Percentiles rank a stretch among this genome's conserved stretches.
These are phyloP conservation scores for Sphagnum magellanicum DNA, from an alignment of 228 moss, liverwort and hornwort genomes.

Conservation along the genomic window DNA sequence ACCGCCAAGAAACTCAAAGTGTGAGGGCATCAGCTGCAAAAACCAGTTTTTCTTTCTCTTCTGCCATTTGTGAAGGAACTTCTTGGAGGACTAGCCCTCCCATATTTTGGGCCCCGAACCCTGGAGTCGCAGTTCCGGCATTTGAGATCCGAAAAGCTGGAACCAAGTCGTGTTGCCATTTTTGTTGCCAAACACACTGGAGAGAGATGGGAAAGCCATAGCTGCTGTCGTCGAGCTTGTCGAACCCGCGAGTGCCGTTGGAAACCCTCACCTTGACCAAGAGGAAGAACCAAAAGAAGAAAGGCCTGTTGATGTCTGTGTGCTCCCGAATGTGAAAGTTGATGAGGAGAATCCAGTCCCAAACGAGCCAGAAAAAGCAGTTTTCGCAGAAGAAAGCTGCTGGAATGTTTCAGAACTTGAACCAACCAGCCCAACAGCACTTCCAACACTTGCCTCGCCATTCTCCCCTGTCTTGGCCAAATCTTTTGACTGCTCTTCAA, in stretches of 20 bases:
- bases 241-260: conserved; percentile 54
- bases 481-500: conserved; percentile 10
- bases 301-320: conserved; percentile 45
- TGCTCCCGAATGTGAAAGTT: conserved; percentile 40
- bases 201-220: conserved; percentile 40
- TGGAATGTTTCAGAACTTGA: conserved; percentile 79
- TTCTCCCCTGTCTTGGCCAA: conserved; percentile 32
- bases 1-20: conserved; percentile 87
- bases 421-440: conserved; percentile 45
- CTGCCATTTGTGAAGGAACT: conserved; percentile 79
- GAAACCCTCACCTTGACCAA: conserved; percentile 46
- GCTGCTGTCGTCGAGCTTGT: conserved; percentile 24
- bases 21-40: conserved; percentile 80
- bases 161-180: conserved; percentile 47
- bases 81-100: conserved; percentile 68
- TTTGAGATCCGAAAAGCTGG: conserved; percentile 43
- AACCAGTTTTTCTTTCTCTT: conserved; percentile 93
- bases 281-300: conserved; percentile 58
- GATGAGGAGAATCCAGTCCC: conserved; percentile 72
- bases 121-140: conserved; percentile 24
- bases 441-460: conserved; percentile 26
- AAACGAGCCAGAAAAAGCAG: conserved; percentile 89
- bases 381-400: conserved; percentile 81
- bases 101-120: conserved; percentile 22
- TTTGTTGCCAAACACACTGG: conserved; percentile 66